These are phyloP conservation scores for Neonectria punicea DNA, from an alignment of 2,329 filamentous ascomycete genomes.

Conservation along the genomic window DNA sequence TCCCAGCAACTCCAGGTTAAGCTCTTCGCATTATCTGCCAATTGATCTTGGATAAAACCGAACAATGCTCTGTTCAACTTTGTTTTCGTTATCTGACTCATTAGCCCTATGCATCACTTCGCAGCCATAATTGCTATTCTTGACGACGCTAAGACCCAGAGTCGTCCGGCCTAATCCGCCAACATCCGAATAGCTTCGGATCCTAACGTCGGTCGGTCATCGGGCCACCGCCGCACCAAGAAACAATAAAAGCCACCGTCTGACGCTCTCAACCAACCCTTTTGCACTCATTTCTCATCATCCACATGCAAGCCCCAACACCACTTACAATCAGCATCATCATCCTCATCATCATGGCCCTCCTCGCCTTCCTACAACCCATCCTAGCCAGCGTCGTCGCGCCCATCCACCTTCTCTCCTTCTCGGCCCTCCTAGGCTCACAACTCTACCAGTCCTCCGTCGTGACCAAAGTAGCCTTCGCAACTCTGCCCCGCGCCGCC, in stretches of 20 bases:
- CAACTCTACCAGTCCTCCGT: conserved; percentile 54
- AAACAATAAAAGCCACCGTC: conserved; percentile 21
- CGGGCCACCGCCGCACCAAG: not conserved
- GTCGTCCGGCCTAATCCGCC: not conserved
- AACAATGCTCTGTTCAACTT: not conserved
- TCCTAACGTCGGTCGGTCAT: conserved; percentile 24
- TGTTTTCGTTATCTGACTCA: not conserved
- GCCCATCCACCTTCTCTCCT: conserved; percentile 52
- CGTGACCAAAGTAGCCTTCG: conserved; percentile 49
- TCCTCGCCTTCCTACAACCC: conserved; percentile 23
- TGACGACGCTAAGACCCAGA: not conserved
- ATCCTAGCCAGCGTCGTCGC: conserved; percentile 43
- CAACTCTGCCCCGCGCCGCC: conserved; percentile 47
- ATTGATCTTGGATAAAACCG: no score
- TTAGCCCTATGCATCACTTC: not conserved
- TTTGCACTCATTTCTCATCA: conserved; percentile 2
- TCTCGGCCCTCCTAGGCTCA: conserved; percentile 52
- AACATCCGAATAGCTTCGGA: conserved; percentile 41
- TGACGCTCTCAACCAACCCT: not conserved
- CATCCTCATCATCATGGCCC: conserved; percentile 32
- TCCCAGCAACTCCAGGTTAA: not conserved
- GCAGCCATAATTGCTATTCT: not conserved
- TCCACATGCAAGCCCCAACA: not conserved
- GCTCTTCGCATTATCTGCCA: not conserved
- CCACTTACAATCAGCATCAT: not conserved